Evolutionary conservation across 208 protist species (phyloP).

Genomic region (Borovskyia barvae): DNA sequence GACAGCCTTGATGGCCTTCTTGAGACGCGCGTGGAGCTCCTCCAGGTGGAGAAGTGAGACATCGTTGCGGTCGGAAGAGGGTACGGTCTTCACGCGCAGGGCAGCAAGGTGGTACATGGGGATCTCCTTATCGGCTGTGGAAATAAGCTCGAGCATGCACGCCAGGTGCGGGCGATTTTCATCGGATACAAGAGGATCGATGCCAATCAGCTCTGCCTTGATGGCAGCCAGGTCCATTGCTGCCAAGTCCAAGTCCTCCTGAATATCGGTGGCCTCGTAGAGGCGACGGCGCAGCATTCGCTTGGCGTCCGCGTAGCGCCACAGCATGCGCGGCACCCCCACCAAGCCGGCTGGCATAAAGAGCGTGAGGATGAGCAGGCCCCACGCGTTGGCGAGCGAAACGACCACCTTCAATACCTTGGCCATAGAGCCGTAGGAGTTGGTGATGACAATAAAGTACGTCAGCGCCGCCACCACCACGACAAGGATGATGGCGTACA

Average conservation of each 20-base stretch:
- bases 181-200: slow-evolving; percentile 76
- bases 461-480: slow-evolving; percentile 59
- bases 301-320: slow-evolving; percentile 62
- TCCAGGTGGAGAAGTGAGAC: slow-evolving; percentile 80
- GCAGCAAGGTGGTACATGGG: slow-evolving; percentile 77
- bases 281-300: slow-evolving; percentile 53
- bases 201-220: slow-evolving; percentile 79
- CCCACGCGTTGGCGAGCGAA: slow-evolving; percentile 89
- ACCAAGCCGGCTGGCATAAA: slow-evolving; percentile 89
- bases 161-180: slow-evolving; percentile 70
- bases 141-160: slow-evolving; percentile 83
- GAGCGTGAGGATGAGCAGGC: slow-evolving; percentile 81
- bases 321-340: slow-evolving; percentile 83
- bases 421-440: slow-evolving; percentile 51
- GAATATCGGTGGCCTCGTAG: slow-evolving; percentile 77
- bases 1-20: slow-evolving; percentile 78
- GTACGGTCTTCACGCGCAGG: slow-evolving; percentile 43
- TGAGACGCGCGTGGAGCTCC: slow-evolving; percentile 72
- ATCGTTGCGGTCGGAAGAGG: slow-evolving; percentile 45
- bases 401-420: slow-evolving; percentile 73
- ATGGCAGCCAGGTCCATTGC: slow-evolving; percentile 79
- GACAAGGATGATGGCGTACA: slow-evolving; percentile 80
- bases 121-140: slow-evolving; percentile 63
- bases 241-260: slow-evolving; percentile 87
- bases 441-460: slow-evolving; percentile 82